phyloP scores from a whole-genome alignment of 140 eudicot genomes.

The Senecio squalidus region DNA sequence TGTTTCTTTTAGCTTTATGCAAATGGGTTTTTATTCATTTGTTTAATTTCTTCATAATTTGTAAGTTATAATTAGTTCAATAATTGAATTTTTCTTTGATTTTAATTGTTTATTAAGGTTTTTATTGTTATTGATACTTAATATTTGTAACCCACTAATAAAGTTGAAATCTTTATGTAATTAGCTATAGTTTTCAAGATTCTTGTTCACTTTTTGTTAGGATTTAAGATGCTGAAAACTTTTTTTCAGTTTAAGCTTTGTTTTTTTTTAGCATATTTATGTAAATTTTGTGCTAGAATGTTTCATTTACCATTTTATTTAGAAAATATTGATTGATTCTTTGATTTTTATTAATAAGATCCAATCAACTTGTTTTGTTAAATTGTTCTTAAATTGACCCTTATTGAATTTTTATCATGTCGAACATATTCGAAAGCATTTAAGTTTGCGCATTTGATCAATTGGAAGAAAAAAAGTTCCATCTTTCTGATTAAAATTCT shows the following conservation, averaged over 20 bases:
- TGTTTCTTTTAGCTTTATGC: conserved; percentile 17
- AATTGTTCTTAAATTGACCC: conserved; percentile 19
- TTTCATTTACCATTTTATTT: conserved; percentile 18
- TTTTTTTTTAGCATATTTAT: too few species aligned
- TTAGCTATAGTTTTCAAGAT: conserved; percentile 11
- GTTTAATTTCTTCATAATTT: conserved; percentile 20
- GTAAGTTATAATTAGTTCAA: too few species aligned
- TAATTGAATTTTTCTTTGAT: too few species aligned
- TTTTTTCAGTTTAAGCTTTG: conserved; percentile 14
- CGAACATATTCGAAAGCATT: conserved; percentile 15
- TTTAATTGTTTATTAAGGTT: conserved; percentile 6
- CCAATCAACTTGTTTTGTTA: too few species aligned
- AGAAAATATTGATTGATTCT: conserved; percentile 19
- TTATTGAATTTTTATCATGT: not conserved
- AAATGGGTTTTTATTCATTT: conserved; percentile 25
- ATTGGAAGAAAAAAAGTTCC: conserved; percentile 1
- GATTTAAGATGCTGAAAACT: conserved; percentile 24
- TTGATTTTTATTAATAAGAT: conserved; percentile 4
- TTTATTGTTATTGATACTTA: not conserved
- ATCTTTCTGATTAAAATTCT: conserved; percentile 15
- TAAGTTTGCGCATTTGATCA: conserved; percentile 13
- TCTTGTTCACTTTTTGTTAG: conserved; percentile 20
- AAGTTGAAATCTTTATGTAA: not conserved
- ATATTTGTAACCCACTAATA: conserved; percentile 11
- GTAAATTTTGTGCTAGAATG: conserved; percentile 16